A percentile compares a stretch with the other conserved stretches of the same genome.
These are phyloP conservation scores for Tricholoma sp. DNA, from an alignment of 768 basidiomycete genomes.

Conservation along the genomic window DNA sequence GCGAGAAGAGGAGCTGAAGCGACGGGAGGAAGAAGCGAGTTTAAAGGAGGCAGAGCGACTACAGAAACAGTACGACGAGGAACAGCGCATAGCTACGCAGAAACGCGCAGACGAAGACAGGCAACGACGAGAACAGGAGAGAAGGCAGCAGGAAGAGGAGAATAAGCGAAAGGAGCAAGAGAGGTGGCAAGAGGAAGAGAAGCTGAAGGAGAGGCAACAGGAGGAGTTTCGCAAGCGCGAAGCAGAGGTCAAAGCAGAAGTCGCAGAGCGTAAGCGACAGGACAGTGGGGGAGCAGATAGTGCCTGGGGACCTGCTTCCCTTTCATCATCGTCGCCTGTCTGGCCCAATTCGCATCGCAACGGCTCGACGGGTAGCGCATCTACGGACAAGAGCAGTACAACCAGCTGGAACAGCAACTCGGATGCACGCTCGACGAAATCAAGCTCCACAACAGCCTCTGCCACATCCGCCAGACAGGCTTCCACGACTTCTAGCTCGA, in stretches of 20 bases:
- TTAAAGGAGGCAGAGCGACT: slow-evolving; percentile 13
- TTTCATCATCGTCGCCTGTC: slow-evolving; percentile 14
- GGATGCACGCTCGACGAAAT: slow-evolving; percentile 21
- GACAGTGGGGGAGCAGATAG: slow-evolving; percentile 34
- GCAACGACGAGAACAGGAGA: slow-evolving; percentile 18
- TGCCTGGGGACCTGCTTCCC: slow-evolving; percentile 23
- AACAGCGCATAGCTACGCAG: slow-evolving; percentile 19
- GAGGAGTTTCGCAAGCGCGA: slow-evolving; percentile 39
- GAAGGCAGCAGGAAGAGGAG: slow-evolving; percentile 21
- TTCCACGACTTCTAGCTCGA: slow-evolving; percentile 20
- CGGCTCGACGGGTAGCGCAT: slow-evolving; percentile 17
- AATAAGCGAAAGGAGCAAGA: slow-evolving; percentile 20
- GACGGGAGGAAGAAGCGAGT: slow-evolving; percentile 26
- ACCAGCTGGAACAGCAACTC: slow-evolving; percentile 9
- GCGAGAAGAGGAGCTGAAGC: slow-evolving; percentile 32
- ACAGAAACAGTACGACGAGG: slow-evolving; percentile 20
- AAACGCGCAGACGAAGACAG: slow-evolving; percentile 18
- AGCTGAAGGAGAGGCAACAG: slow-evolving; percentile 29
- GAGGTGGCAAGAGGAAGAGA: slow-evolving; percentile 24
- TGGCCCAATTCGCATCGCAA: slow-evolving; percentile 8
- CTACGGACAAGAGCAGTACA: slow-evolving; percentile 16
- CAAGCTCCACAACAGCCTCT: slow-evolving; percentile 23
- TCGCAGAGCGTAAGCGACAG: slow-evolving; percentile 43
- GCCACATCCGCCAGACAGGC: slow-evolving; percentile 22
- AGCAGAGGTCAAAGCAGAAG: slow-evolving; percentile 35